These are phyloP conservation scores for Scedosporium aurantiacum DNA, from an alignment of 2,329 filamentous ascomycete species.

Conservation along the genomic window DNA sequence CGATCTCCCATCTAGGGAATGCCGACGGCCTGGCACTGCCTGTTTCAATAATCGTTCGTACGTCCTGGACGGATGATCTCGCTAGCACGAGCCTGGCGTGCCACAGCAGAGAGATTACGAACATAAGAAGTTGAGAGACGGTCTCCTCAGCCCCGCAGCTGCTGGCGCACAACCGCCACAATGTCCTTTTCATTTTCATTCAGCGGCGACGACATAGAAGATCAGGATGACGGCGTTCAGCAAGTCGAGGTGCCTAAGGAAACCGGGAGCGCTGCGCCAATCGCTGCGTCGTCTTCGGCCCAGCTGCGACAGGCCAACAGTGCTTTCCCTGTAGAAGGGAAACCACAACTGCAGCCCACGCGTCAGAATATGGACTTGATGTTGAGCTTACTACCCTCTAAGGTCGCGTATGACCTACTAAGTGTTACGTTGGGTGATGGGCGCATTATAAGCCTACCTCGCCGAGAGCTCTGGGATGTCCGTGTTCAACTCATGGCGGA, in stretches of 20 bases:
- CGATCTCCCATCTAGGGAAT: neutral
- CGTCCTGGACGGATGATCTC: too few species aligned
- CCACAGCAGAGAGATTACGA: neutral
- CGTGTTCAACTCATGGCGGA: slow-evolving; percentile 71
- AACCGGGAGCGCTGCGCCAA: slow-evolving; percentile 10
- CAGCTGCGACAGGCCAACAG: slow-evolving; percentile 18
- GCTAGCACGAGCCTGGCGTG: too few species aligned
- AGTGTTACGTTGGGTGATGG: slow-evolving; percentile 49
- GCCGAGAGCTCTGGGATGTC: slow-evolving; percentile 73
- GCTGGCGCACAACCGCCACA: neutral
- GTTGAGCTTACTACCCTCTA: slow-evolving; percentile 55
- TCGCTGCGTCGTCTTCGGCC: slow-evolving; percentile 14
- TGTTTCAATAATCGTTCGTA: too few species aligned
- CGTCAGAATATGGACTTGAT: slow-evolving; percentile 39
- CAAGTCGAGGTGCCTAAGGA: slow-evolving; percentile 10
- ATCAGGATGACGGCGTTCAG: slow-evolving; percentile 24
- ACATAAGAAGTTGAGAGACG: too few species aligned
- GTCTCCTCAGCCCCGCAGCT: too few species aligned
- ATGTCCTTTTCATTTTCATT: slow-evolving; percentile 52
- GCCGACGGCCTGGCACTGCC: neutral
- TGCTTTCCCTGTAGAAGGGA: slow-evolving; percentile 52
- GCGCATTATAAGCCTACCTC: slow-evolving; percentile 45
- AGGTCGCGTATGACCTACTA: slow-evolving; percentile 58
- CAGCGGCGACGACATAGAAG: slow-evolving; percentile 53
- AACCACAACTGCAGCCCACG: slow-evolving; percentile 45